These are phyloP conservation scores for Monosporozyma unispora DNA, from an alignment of 805 yeast species.

Conservation along the genomic window DNA sequence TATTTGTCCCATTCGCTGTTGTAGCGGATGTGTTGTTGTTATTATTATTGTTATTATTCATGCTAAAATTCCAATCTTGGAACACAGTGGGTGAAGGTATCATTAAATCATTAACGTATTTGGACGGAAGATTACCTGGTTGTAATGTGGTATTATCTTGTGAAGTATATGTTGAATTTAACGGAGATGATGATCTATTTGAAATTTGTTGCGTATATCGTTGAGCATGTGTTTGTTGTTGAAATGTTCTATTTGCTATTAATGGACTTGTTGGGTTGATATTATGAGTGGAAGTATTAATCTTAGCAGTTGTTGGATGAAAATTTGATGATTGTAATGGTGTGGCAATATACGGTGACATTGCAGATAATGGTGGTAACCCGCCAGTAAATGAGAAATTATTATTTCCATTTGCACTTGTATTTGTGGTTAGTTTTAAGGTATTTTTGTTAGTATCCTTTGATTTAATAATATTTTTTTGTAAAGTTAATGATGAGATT, in stretches of 20 bases:
- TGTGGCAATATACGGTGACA: slow-evolving; percentile 29
- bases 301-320: slow-evolving; percentile 4
- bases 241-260: slow-evolving; percentile 9
- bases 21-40: too few species aligned
- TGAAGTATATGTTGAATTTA: not conserved
- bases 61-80: slow-evolving; percentile 28
- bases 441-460: not conserved
- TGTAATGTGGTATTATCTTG: slow-evolving; percentile 1
- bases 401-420: not conserved
- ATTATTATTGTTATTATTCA: too few species aligned
- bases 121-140: slow-evolving; percentile 24
- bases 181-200: not conserved
- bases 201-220: slow-evolving; percentile 5
- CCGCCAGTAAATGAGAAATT: slow-evolving; percentile 11
- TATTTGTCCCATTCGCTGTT: slow-evolving; percentile 4
- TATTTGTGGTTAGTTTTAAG: not conserved
- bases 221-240: slow-evolving; percentile 18
- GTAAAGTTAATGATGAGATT: not conserved
- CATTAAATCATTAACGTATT: slow-evolving; percentile 29
- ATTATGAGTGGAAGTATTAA: slow-evolving; percentile 5
- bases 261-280: slow-evolving; percentile 11
- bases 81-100: slow-evolving; percentile 27
- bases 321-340: slow-evolving; percentile 24
- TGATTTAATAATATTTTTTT: not conserved
- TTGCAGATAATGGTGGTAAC: slow-evolving; percentile 25